Percentiles rank a stretch among this genome's conserved stretches.
Evolutionary conservation across 108 stramenopile species (phyloP).

Genomic region (Thalassiosira profunda): DNA sequence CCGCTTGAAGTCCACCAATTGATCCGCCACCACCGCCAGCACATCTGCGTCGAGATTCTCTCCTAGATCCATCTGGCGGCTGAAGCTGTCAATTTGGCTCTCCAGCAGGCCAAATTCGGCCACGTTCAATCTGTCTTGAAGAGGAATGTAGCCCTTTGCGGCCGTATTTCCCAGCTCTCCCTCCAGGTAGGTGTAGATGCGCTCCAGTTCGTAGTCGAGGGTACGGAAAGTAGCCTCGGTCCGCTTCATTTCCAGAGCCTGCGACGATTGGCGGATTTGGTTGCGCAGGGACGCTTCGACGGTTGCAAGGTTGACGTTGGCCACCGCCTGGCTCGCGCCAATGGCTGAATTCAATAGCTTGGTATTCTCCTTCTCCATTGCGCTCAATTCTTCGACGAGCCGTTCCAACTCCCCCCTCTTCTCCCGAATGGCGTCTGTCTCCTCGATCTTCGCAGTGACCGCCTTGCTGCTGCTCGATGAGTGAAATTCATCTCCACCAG

Average conservation of each 20-base stretch:
- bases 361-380: slow-evolving; percentile 66
- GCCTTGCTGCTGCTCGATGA: slow-evolving; percentile 38
- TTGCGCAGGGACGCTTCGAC: slow-evolving; percentile 67
- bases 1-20: slow-evolving; percentile 90
- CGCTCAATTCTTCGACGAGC: slow-evolving; percentile 42
- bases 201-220: slow-evolving; percentile 90
- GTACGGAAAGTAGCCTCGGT: slow-evolving; percentile 77
- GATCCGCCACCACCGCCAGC: slow-evolving; percentile 79
- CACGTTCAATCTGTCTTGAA: slow-evolving; percentile 94
- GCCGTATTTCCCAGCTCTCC: slow-evolving; percentile 84
- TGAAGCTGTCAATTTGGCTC: slow-evolving; percentile 85
- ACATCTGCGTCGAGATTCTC: slow-evolving; percentile 78
- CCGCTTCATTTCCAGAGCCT: slow-evolving; percentile 60
- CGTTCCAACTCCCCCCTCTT: slow-evolving; percentile 54
- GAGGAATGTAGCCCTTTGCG: slow-evolving; percentile 79
- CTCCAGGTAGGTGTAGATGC: slow-evolving; percentile 91
- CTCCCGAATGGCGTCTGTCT: slow-evolving; percentile 76
- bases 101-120: slow-evolving; percentile 97
- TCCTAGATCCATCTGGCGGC: slow-evolving; percentile 64
- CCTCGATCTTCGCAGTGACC: slow-evolving; percentile 86
- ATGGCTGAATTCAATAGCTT: slow-evolving; percentile 77
- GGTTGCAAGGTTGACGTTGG: slow-evolving; percentile 84
- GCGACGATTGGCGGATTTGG: slow-evolving; percentile 73
- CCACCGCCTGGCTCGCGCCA: slow-evolving; percentile 78
- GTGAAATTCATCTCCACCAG: slow-evolving; percentile 16